These are phyloP conservation scores for Talaromyces islandicus DNA, from an alignment of 2,329 filamentous ascomycete genomes.

Conservation along the genomic window DNA sequence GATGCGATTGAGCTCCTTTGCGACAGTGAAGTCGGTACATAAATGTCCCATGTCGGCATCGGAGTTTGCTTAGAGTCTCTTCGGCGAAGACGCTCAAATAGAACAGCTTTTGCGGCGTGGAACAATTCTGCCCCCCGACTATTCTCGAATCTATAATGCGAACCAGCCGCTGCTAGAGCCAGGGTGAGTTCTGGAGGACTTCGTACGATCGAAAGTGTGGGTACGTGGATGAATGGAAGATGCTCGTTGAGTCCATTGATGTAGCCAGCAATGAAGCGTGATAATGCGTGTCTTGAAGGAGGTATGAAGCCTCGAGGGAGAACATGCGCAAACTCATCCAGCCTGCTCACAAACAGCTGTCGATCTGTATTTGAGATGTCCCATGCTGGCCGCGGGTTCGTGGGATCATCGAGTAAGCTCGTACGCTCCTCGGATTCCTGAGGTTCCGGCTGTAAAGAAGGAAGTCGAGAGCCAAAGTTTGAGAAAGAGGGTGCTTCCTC, in stretches of 20 bases:
- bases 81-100: slow-evolving; percentile 46
- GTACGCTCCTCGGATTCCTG: slow-evolving; percentile 40
- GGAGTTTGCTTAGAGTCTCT: slow-evolving; percentile 42
- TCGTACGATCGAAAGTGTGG: slow-evolving; percentile 41
- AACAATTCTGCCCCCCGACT: slow-evolving; percentile 51
- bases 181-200: slow-evolving; percentile 45
- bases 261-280: slow-evolving; percentile 47
- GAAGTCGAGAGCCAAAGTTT: slow-evolving; percentile 43
- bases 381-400: slow-evolving; percentile 37
- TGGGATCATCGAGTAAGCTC: slow-evolving; percentile 33
- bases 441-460: slow-evolving; percentile 42
- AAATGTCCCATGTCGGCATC: slow-evolving; percentile 37
- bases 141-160: slow-evolving; percentile 45
- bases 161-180: slow-evolving; percentile 46
- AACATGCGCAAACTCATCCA: slow-evolving; percentile 41
- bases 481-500: slow-evolving; percentile 42
- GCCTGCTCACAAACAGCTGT: slow-evolving; percentile 38
- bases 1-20: slow-evolving; percentile 34
- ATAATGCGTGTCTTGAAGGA: slow-evolving; percentile 45
- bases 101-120: slow-evolving; percentile 50
- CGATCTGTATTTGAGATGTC: slow-evolving; percentile 43
- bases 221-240: slow-evolving; percentile 47
- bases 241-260: slow-evolving; percentile 47
- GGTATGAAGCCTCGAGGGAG: slow-evolving; percentile 43
- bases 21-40: slow-evolving; percentile 30